Base-by-base conservation (phyloP, 176 grass and related monocot species). In the Zea mays region DNA sequence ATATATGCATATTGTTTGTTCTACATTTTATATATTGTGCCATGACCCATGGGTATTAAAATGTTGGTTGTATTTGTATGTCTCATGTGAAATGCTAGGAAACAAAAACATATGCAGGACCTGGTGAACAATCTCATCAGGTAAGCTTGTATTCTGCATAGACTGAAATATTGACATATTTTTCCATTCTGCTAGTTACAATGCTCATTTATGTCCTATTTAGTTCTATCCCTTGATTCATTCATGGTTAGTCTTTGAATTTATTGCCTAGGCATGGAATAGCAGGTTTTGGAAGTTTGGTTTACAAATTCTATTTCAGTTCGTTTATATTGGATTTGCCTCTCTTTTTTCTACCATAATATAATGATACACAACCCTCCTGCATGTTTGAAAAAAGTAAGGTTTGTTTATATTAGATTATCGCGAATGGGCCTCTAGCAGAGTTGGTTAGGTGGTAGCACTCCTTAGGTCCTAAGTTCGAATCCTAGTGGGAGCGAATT, bases 81-180 rank as follows among this genome's bases (percentile, higher is more conserved):
- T 38, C 44, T 69, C 67, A 69, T 54, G 40, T 74, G 48, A 70
- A 76, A 77, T 64, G 5, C 47, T 57, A 93, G 90, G 87, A 69
- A 89, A 87, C 81, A 61, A 85, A 54, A 73, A 77, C 74, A 55
- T 72, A 82, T 45, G 38, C 56, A 6, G 74, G 82, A 37, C 61
- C 73, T 81, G 57, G 77, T 79, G 78, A 81, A 82, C 74, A 76
- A 59, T 65, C 78, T 37, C 65, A 62, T 72, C 81, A 93, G 81
- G 90, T 89, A 65, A 76, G 69, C 77, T 80, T 12, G 44, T 57
- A 20, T 58, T 83, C 41, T 83, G 3, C 63, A 15, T 65, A 63
- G 37, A 68, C 4, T 43, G 55, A 33, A 46, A 44, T 67, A 71
- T 65, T 8, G 10, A 71, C 2, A 41, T 17, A 27, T 21, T 70